Evolutionary conservation across 1,284 basidiomycete species (phyloP), one percentile per base, ranked within the genome.

Genomic region (Ganoderma leucocontextum): DNA sequence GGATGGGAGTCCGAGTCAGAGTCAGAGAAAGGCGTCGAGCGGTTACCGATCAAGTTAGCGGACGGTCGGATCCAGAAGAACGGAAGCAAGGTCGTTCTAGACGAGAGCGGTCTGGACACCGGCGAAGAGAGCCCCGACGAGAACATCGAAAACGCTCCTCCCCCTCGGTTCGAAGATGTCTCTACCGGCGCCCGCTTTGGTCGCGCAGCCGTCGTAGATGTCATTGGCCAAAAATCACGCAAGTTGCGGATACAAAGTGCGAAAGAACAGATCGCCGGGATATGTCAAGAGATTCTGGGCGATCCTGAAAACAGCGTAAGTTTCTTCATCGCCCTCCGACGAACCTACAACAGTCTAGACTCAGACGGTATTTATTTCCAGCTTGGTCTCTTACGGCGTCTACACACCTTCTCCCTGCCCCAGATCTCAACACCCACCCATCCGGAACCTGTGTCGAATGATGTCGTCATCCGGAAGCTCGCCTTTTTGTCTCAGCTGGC

Each of bases 401-500:
- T 98, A 42, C 91, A 95, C 64, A 93, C 94, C 0, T 97, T 97
- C 78, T 91, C 94, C 35, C 85, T 94, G 19, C 80, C 86, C 7
- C 86, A 89, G 65, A 89, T 98, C 19, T 86, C 90, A 2, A 89
- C 90, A 2, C 86, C 89, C 0, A 83, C 88, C 19, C 89, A 89
- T 73, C 85, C 86, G 8, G 86, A 92, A 55, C 89, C 91, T 19
- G 81, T 97, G 4, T 78, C 82, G 9, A 96, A 99, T 69, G 95
- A 98, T 73, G 80, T 86, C 44, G 83, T 93, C 35, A 93, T 99
- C 72, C 91, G 97, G 65, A 95, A 94, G 79, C 83, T 98, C 49
- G 94, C 97, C 4, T 87, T 98, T 63, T 83, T 99, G 42, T 98
- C 96, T 17, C 92, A 98, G 77, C 85, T 99, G 35, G 95, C 97